Evolutionary conservation across 371 early-diverging fungal species (phyloP).

Genomic region (Rhizomucor pusillus): DNA sequence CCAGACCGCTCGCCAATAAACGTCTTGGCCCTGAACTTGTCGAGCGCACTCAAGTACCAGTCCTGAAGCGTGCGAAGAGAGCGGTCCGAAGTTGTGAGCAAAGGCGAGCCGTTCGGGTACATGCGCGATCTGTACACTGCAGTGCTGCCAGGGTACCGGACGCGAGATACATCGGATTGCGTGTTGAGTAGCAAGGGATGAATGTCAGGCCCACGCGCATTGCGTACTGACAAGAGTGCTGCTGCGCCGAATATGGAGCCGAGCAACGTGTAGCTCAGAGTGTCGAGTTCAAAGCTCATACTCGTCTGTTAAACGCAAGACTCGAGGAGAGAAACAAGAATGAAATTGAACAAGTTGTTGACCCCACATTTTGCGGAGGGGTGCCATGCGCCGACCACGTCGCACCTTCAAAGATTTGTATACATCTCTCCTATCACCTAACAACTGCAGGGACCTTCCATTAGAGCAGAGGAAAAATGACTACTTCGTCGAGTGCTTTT

Average conservation of each 20-base stretch:
- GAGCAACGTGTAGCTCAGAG: conserved; percentile 38
- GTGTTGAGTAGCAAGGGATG: conserved; percentile 74
- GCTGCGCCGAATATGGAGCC: conserved; percentile 44
- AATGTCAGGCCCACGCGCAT: conserved; percentile 68
- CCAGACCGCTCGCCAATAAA: conserved; percentile 17
- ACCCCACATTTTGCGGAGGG: too few species aligned
- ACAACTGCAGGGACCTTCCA: too few species aligned
- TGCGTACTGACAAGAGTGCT: conserved; percentile 43
- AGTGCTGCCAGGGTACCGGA: conserved; percentile 67
- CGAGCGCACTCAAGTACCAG: conserved; percentile 41
- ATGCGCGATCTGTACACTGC: conserved; percentile 71
- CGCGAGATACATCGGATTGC: conserved; percentile 63
- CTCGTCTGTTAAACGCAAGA: too few species aligned
- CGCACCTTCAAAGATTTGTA: too few species aligned
- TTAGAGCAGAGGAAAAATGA: too few species aligned
- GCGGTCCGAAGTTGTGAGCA: conserved; percentile 43
- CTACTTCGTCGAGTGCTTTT: too few species aligned
- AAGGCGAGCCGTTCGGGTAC: conserved; percentile 57
- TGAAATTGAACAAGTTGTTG: too few species aligned
- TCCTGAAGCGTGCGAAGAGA: conserved; percentile 52
- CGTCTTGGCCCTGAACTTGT: conserved; percentile 28
- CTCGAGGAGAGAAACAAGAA: too few species aligned
- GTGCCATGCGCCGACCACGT: too few species aligned
- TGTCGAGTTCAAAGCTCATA: conserved; percentile 45
- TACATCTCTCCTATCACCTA: too few species aligned